Percentiles rank a stretch among this genome's conserved stretches.
These are phyloP conservation scores for Poteriospumella lacustris DNA, from an alignment of 108 stramenopile genomes.

Conservation along the genomic window DNA sequence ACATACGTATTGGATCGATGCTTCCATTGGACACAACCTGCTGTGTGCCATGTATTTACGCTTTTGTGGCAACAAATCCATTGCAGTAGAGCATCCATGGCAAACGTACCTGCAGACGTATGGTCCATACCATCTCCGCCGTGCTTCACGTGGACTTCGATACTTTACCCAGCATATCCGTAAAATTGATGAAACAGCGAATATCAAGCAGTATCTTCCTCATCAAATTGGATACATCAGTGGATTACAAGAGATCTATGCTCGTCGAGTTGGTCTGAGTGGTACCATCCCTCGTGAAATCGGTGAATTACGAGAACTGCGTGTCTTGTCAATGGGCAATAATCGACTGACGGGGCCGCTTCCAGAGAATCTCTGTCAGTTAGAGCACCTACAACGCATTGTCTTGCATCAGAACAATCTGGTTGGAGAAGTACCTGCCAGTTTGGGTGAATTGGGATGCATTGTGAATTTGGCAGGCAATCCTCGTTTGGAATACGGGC, in stretches of 20 bases:
- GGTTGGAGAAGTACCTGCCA: neutral
- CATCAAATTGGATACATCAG: conserved; percentile 17
- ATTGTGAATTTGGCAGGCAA: conserved; percentile 30
- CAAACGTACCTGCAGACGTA: conserved; percentile 10
- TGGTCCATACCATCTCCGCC: conserved; percentile 1
- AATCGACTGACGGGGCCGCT: conserved; percentile 2
- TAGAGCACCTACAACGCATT: conserved; percentile 13
- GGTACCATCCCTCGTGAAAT: conserved; percentile 3
- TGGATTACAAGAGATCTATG: conserved; percentile 27
- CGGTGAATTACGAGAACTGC: neutral
- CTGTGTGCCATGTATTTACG: conserved; percentile 15
- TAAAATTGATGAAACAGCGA: conserved; percentile 18
- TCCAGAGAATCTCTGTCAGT: neutral
- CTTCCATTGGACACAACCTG: conserved; percentile 10
- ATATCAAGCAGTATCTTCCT: neutral
- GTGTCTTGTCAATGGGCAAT: conserved; percentile 29
- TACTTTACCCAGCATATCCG: neutral
- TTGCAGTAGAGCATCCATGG: conserved; percentile 23
- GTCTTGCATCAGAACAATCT: conserved; percentile 29
- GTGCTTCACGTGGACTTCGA: neutral
- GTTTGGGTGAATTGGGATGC: conserved; percentile 24
- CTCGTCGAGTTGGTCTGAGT: conserved; percentile 15
- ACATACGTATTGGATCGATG: conserved; percentile 22
- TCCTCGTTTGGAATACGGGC: conserved; percentile 24
- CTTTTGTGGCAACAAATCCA: conserved; percentile 18